Evolutionary conservation across 2,329 filamentous ascomycete genomes (phyloP).

Genomic region (Trichoderma atrobrunneum): DNA sequence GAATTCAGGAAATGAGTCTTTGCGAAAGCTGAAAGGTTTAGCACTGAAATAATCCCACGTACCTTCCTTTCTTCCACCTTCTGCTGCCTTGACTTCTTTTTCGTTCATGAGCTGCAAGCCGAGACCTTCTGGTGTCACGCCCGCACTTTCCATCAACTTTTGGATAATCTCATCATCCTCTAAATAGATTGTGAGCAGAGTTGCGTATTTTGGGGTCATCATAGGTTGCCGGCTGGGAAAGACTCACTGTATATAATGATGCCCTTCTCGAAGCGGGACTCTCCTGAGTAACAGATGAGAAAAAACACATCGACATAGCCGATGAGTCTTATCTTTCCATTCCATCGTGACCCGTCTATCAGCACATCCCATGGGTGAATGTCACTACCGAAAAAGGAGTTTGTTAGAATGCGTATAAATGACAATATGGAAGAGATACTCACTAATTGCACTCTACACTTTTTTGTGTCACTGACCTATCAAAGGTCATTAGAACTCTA

Average conservation of each 20-base stretch:
- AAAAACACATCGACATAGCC: conserved; percentile 19
- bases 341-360: conserved; percentile 2
- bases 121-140: not conserved
- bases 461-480: not conserved
- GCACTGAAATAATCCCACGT: not conserved
- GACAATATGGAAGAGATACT: not conserved
- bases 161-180: conserved; percentile 7
- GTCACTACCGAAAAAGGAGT: not conserved
- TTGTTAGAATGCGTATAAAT: not conserved
- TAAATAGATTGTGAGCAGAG: not conserved
- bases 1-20: not conserved
- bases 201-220: not conserved
- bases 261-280: conserved; percentile 20
- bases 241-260: conserved; percentile 19
- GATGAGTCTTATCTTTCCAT: conserved; percentile 10
- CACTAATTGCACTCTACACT: conserved; percentile 14
- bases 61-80: not conserved
- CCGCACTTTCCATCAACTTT: not conserved
- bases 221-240: not conserved
- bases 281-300: conserved; percentile 20
- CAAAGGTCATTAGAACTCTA: conserved; percentile 5
- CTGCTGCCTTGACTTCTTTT: not conserved
- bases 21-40: too few relatives aligned
- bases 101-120: not conserved
- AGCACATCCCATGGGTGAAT: conserved; percentile 17